Evolutionary conservation across 225 moss, liverwort and hornwort genomes (phyloP).

Genomic region (Asterella californica): DNA sequence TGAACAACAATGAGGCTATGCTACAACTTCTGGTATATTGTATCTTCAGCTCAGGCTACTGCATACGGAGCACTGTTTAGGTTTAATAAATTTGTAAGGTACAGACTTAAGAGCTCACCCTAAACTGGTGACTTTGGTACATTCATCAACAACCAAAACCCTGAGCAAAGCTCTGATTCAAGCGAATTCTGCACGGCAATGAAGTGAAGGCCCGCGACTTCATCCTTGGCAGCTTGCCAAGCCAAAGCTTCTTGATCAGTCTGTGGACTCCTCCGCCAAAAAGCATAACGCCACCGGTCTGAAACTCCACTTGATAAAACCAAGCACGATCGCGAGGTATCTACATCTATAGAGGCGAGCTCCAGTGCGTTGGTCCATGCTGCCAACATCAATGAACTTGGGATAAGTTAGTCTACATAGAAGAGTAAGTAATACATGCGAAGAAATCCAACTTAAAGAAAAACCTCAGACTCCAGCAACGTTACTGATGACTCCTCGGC

Average conservation of each 20-base stretch:
- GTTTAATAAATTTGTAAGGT: slow-evolving; percentile 3
- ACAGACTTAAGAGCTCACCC: slow-evolving; percentile 12
- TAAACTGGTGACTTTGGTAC: slow-evolving; percentile 74
- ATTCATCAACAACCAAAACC: slow-evolving; percentile 93
- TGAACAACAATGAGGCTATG: slow-evolving; percentile 10
- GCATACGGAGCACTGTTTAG: slow-evolving; percentile 25
- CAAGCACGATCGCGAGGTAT: slow-evolving; percentile 62
- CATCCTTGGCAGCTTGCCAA: slow-evolving; percentile 83
- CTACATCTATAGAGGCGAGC: slow-evolving; percentile 74
- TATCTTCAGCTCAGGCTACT: slow-evolving; percentile 18
- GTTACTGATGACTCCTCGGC: not conserved
- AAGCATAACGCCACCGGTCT: slow-evolving; percentile 89
- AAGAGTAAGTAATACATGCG: not conserved
- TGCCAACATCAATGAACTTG: slow-evolving; percentile 26
- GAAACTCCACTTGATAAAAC: slow-evolving; percentile 85
- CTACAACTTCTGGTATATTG: slow-evolving; percentile 5
- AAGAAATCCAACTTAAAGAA: too few species aligned
- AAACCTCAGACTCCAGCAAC: not conserved
- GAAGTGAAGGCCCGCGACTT: slow-evolving; percentile 81
- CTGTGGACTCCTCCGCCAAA: slow-evolving; percentile 75
- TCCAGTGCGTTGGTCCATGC: slow-evolving; percentile 99
- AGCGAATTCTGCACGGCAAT: slow-evolving; percentile 80
- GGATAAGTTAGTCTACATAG: not conserved
- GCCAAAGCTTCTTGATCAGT: slow-evolving; percentile 81
- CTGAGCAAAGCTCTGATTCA: slow-evolving; percentile 91